Conservation (phyloP, 2,329 filamentous ascomycete species). For the Eutypa lata region DNA sequence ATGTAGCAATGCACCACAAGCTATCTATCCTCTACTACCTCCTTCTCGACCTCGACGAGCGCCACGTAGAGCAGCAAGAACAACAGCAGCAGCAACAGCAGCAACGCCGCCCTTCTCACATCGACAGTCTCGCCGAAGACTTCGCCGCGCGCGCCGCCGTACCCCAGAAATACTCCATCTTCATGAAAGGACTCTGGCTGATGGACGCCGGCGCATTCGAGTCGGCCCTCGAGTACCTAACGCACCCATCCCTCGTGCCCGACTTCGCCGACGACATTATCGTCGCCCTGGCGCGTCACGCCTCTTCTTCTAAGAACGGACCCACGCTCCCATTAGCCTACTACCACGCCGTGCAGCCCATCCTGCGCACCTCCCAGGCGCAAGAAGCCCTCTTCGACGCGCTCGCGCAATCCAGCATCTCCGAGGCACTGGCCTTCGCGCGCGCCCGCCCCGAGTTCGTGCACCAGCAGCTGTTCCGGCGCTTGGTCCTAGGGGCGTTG, state of each 20-base stretch:
- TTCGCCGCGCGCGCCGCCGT: conserved; percentile 65
- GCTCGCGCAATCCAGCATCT: conserved; percentile 63
- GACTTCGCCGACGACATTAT: conserved; percentile 85
- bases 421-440: conserved; percentile 72
- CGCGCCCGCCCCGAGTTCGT: conserved; percentile 60
- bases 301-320: conserved; percentile 44
- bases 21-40: conserved; percentile 82
- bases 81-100: conserved; percentile 32
- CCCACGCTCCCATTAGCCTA: conserved; percentile 69
- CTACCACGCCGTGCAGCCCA: conserved; percentile 72
- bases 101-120: conserved; percentile 39
- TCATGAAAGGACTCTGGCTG: conserved; percentile 80
- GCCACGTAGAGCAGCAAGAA: conserved; percentile 6
- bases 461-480: conserved; percentile 64
- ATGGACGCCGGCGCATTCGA: conserved; percentile 72
- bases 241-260: conserved; percentile 74
- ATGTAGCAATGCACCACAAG: conserved; percentile 71
- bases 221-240: conserved; percentile 70
- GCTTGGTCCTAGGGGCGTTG: conserved; percentile 60
- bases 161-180: conserved; percentile 72
- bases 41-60: conserved; percentile 67
- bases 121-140: conserved; percentile 35
- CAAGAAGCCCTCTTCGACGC: conserved; percentile 67
- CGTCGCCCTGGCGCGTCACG: conserved; percentile 61
- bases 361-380: conserved; percentile 61